Conservation (phyloP, 257 asterid genomes). For the Haberlea rhodopensis region DNA sequence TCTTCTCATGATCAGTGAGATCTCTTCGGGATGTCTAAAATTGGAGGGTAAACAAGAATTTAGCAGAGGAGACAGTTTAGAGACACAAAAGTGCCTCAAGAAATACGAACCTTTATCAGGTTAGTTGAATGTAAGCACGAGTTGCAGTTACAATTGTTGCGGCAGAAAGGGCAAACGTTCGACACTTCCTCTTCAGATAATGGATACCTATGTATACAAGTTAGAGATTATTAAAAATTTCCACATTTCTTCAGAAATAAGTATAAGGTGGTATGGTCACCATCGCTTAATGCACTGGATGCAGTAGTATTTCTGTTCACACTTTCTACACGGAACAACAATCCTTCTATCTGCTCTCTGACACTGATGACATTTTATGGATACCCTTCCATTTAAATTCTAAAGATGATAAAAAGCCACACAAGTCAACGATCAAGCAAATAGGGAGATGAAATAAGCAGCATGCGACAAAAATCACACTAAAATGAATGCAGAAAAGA, state of each 20-base stretch:
- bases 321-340: constrained; percentile 68
- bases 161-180: constrained; percentile 71
- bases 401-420: constrained; percentile 11
- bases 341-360: constrained; percentile 46
- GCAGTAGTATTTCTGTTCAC: constrained; percentile 55
- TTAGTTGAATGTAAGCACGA: constrained; percentile 65
- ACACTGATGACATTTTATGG: constrained; percentile 70
- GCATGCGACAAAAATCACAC: constrained; percentile 3
- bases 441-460: constrained; percentile 1
- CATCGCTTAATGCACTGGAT: constrained; percentile 71
- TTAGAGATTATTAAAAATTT: constrained; percentile 4
- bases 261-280: constrained; percentile 34
- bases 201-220: constrained; percentile 60
- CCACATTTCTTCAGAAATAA: background rate
- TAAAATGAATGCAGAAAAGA: constrained; percentile 18
- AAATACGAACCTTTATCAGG: constrained; percentile 48
- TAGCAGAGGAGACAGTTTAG: constrained; percentile 14
- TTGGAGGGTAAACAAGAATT: constrained; percentile 25
- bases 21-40: constrained; percentile 59
- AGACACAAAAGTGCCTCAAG: constrained; percentile 13
- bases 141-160: constrained; percentile 82
- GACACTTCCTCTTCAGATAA: constrained; percentile 57
- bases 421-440: constrained; percentile 2
- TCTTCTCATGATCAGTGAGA: constrained; percentile 47
- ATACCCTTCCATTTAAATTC: constrained; percentile 42